A percentile compares a stretch with the other conserved stretches of the same genome.
These are phyloP conservation scores for Leishmania guyanensis DNA, from an alignment of 208 protist species.

Conservation along the genomic window DNA sequence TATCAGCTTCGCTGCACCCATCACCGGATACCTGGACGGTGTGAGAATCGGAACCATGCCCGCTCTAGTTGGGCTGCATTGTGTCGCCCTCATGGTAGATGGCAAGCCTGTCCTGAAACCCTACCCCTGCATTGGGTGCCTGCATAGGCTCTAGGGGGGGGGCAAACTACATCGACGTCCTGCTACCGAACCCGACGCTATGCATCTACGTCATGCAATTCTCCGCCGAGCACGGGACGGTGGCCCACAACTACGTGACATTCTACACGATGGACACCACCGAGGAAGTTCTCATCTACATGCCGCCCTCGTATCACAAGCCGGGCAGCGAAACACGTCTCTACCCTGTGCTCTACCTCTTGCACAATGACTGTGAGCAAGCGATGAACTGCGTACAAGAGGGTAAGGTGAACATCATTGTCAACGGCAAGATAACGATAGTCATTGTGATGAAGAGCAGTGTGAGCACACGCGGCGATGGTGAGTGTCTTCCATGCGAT, in stretches of 20 bases:
- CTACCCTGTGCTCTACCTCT: slow-evolving; percentile 47
- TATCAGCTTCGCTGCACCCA: not conserved
- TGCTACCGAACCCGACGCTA: slow-evolving; percentile 7
- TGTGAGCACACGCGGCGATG: not conserved
- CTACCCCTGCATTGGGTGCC: slow-evolving; percentile 29
- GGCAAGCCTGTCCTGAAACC: slow-evolving; percentile 34
- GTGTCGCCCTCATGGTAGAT: slow-evolving; percentile 34
- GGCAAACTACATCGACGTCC: slow-evolving; percentile 46
- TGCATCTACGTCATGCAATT: slow-evolving; percentile 17
- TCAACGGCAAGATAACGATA: slow-evolving; percentile 13
- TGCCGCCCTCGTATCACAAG: slow-evolving; percentile 40
- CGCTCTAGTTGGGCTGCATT: slow-evolving; percentile 27
- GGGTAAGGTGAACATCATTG: slow-evolving; percentile 42
- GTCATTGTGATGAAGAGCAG: slow-evolving; percentile 15
- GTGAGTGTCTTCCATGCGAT: slow-evolving; percentile 1
- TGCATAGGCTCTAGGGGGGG: slow-evolving; percentile 10
- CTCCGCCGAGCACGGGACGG: slow-evolving; percentile 22
- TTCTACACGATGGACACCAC: slow-evolving; percentile 23
- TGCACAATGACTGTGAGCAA: slow-evolving; percentile 34
- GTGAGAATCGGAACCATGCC: slow-evolving; percentile 15
- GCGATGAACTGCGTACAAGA: slow-evolving; percentile 28
- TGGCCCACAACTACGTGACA: slow-evolving; percentile 25
- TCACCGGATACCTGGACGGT: slow-evolving; percentile 10
- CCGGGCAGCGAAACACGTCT: slow-evolving; percentile 16
- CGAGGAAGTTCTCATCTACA: slow-evolving; percentile 39